Evolutionary conservation across 768 basidiomycete species (phyloP), one percentile per base, ranked within the genome.

Genomic region (Rhodotorula kratochvilovae): DNA sequence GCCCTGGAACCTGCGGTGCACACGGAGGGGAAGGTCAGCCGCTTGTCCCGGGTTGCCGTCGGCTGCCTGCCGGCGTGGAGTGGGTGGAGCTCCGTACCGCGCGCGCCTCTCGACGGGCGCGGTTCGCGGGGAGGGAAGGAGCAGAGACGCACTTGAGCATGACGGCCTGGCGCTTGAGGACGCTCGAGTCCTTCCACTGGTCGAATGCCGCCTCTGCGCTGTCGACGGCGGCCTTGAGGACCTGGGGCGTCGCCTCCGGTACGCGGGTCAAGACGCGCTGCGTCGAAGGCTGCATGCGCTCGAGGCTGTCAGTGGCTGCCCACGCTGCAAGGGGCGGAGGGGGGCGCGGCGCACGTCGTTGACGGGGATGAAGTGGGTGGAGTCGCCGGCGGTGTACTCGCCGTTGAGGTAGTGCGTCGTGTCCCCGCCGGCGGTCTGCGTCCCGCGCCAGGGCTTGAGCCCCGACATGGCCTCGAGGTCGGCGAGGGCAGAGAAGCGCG

Each of bases 391-490:
- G 16, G 89, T 84, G 77, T 93, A 98, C 81, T 92, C 85, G 16
- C 94, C 95, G 21, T 87, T 89, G 68, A 97, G 90, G 81, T 89
- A 92, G 80, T 92, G 93, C 85, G 90, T 93, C 67, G 93, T 93
- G 71, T 84, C 87, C 39, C 86, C 89, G n/a, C 94, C 94, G 21
- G 86, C 85, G 33, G 89, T 88, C 68, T 85, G 89, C 5, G 94
- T 94, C 53, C 94, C 94, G 73, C 88, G 87, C 91, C 92, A 97
- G 42, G 87, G n/a, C 39, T 66, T 63, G 54, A 51, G 45, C 1
- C 45, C n/a, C 29, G 67, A 53, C n/a, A 62, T 42, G 0, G 67
- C 67, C 54, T 68, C 61, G 27, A 62, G 55, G 45, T 62, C 67
- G 31, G 67, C 51, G 43, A 68, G 46, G 8, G 67, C 67, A 17